Evolutionary conservation across 1,284 basidiomycete genomes (phyloP).

Genomic region (Tilletia indica): DNA sequence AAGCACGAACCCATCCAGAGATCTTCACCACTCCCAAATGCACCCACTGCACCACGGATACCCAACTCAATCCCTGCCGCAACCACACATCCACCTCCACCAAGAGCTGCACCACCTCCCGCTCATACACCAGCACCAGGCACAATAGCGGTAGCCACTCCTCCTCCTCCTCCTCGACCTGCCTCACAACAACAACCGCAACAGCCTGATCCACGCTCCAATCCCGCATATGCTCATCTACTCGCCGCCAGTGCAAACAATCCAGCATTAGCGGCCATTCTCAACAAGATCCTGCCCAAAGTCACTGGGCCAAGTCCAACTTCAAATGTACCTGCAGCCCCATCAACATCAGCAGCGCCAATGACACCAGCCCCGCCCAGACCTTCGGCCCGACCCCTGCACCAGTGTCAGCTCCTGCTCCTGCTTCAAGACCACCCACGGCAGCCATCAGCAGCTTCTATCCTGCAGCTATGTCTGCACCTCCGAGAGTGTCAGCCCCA

Average conservation of each 20-base stretch:
- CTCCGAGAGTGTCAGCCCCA: no score
- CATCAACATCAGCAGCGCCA: neutral
- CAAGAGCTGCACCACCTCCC: neutral
- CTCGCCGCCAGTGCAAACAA: constrained; percentile 1
- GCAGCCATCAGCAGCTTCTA: no score
- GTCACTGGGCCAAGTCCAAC: neutral
- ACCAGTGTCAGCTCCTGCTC: neutral
- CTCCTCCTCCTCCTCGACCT: no score
- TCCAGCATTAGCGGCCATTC: neutral
- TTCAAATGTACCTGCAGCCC: no score
- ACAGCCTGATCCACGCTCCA: neutral
- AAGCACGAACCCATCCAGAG: neutral
- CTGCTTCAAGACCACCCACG: neutral
- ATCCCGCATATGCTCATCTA: constrained; percentile 4
- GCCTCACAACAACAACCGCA: neutral
- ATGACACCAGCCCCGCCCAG: neutral
- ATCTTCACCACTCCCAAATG: neutral
- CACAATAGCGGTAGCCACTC: neutral
- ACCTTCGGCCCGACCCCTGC: neutral
- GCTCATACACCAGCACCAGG: neutral
- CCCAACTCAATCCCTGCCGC: neutral
- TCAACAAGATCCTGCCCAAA: constrained; percentile 3
- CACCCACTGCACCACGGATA: neutral
- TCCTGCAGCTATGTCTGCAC: no score
- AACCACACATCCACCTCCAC: neutral